Conservation (phyloP, 306 rosid species). For the Vigna radiata region DNA sequence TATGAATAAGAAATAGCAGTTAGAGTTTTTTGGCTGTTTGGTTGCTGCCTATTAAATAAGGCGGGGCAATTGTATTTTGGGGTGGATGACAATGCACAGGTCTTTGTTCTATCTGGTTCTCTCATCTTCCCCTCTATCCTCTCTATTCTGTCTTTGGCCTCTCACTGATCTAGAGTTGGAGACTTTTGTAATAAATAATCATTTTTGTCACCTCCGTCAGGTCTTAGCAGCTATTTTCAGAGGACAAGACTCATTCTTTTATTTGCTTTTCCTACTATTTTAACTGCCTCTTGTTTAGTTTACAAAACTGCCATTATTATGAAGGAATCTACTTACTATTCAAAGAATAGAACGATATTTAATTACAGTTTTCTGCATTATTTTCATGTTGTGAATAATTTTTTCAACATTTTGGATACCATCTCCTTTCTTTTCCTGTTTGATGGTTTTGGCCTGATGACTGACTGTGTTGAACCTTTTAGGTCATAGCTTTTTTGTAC, state of each 20-base stretch:
- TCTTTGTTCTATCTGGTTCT: too few species aligned
- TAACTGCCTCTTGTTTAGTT: not conserved
- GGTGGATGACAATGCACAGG: too few species aligned
- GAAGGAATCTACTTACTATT: constrained; percentile 5
- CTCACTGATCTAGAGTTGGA: not conserved
- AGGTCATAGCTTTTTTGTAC: constrained; percentile 97
- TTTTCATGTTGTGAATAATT: constrained; percentile 3
- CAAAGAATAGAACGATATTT: constrained; percentile 1
- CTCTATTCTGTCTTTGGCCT: not conserved
- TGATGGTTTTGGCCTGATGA: constrained; percentile 40
- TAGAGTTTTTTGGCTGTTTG: too few species aligned
- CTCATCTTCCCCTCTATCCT: too few species aligned
- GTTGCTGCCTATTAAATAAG: too few species aligned
- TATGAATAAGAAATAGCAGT: too few species aligned
- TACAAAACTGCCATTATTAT: not conserved
- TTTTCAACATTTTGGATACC: not conserved
- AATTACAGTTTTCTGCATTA: not conserved
- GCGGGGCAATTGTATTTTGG: too few species aligned
- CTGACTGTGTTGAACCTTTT: constrained; percentile 43
- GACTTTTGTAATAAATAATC: not conserved
- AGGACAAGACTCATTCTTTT: not conserved
- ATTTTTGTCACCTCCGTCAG: not conserved
- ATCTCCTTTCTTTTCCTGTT: constrained; percentile 36
- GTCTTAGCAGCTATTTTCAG: not conserved
- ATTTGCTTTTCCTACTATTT: not conserved